These are phyloP conservation scores for Quercus suber DNA, from an alignment of 306 rosid species.

Conservation along the genomic window DNA sequence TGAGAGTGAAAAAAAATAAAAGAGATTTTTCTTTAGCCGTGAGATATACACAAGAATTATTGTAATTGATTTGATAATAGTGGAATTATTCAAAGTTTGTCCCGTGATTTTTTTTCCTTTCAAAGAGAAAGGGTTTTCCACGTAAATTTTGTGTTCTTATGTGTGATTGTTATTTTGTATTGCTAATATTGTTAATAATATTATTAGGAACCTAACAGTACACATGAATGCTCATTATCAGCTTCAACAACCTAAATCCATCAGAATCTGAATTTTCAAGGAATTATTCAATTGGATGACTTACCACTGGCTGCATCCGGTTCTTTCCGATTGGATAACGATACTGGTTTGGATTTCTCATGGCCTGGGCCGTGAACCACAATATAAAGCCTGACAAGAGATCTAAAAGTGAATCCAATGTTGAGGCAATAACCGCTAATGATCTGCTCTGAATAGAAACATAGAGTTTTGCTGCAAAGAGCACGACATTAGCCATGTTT, in stretches of 20 bases:
- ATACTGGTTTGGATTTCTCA: slow-evolving; percentile 64
- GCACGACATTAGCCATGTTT: slow-evolving; percentile 52
- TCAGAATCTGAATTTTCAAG: not conserved
- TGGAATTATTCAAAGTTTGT: too few species aligned
- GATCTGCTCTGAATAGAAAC: slow-evolving; percentile 71
- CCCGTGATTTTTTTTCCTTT: too few species aligned
- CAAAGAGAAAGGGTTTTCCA: too few species aligned
- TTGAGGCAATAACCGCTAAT: slow-evolving; percentile 78
- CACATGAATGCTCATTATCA: not conserved
- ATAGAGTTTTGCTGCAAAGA: slow-evolving; percentile 63
- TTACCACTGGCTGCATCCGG: slow-evolving; percentile 88
- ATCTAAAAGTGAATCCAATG: slow-evolving; percentile 82
- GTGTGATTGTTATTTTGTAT: too few species aligned
- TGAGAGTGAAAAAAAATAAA: too few species aligned
- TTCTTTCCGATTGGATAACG: slow-evolving; percentile 87
- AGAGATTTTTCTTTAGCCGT: too few species aligned
- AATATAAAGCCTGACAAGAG: slow-evolving; percentile 81
- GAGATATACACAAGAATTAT: too few species aligned
- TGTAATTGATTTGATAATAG: too few species aligned
- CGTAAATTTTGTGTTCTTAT: too few species aligned
- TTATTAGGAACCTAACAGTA: too few species aligned
- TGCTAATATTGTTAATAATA: too few species aligned
- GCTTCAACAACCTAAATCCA: too few species aligned
- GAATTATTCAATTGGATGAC: not conserved
- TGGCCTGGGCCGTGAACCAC: slow-evolving; percentile 76